Base-by-base conservation (phyloP, 176 grass and related monocot species). In the Elymus sibiricus region DNA sequence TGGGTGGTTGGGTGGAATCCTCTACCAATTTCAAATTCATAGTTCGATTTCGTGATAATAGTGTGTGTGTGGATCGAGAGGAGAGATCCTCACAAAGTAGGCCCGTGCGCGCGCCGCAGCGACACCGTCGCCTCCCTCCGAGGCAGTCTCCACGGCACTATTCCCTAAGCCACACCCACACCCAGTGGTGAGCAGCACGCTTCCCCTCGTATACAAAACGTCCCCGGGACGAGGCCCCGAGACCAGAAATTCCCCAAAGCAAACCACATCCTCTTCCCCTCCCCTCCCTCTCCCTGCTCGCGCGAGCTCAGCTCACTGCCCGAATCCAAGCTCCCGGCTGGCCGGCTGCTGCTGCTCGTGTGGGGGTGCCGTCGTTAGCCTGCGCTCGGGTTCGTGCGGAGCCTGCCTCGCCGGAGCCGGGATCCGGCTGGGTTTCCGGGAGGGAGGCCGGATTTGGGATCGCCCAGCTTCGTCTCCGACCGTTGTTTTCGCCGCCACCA, bases 361-460 rank as follows among this genome's bases (percentile, higher is more conserved):
- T 29, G 29, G 29, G 29, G 29, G 29, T 29, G 29, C 29, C 29
- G 29, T 29, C 29, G 29, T 53, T 21, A 19, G 5, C 59, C 1
- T 6, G 43, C 5, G 25, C 27, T 46, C 44, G 8, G 16, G 21
- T 11, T 40, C 13, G 24, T 3, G 40, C 64, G 55, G 24, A 12
- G 10, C 19, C 2, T 5, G 25, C 31, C 49, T 83, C 84, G 64
- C 15, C 22, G 35, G 66, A 53, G 60, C 32, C 67, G 76, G 80
- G 85, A 80, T 87, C 85, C 66, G 42, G 81, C 2, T n/a, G 19
- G 49, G 15, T 71, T 70, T 71, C 63, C 14, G 25, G 53, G 56
- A 58, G 42, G 70, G 71, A 79, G 58, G 13, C 72, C 31, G 58
- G 56, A 16, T 79, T 64, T 49, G 53, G 16, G 34, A 47, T 8